Base-by-base conservation (phyloP, 1,284 basidiomycete genomes). In the Rhodotorula mucilaginosa region DNA sequence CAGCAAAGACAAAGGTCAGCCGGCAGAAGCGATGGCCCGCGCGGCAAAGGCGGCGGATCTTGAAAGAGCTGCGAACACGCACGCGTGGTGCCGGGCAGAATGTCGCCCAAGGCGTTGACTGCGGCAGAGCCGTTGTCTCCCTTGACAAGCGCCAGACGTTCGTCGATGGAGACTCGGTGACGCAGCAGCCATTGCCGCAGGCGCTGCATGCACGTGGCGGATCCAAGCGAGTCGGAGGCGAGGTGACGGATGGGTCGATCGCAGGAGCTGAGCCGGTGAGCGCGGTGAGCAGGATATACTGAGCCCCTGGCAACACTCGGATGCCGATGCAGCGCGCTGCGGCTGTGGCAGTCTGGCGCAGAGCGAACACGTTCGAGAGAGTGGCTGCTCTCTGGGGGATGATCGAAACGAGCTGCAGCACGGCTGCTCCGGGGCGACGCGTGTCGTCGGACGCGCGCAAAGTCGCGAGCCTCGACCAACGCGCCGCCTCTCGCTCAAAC, bases 131-230 rank as follows among this genome's bases (percentile, higher is more conserved):
- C 39, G 58, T 46, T 44, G 18, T 39, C 16, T 8, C n/a, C 18
- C 6, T 21, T 21, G 5, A 16, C 57, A 57, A 70, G 47, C 19
- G 34, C 34, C 49, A 72, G 34, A 12, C 64, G 51, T 10, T 15
- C 44, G 48, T 66, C 67, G 26, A 66, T 19, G 21, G 19, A 34
- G 18, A 61, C 61, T 21, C 29, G 29, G 52, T 71, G 23, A 8
- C 2, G 8, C 2, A 23, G 4, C 29, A 71, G 62, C 69, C 69
- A 71, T 39, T 48, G 21, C 13, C 51, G 39, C 19, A 70, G 61
- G 2, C 51, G 16, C 19, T 49, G 60, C 60, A 61, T 61, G 18
- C 46, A 8, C n/a, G 46, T 18, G 61, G 1, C 7, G 61, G 12
- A 13, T 44, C 39, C 39, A 13, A 44, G 18, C 16, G 31, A 34